Evolutionary conservation across 2,329 filamentous ascomycete species (phyloP).

Genomic region (Pseudovirgaria hyperparasitica): DNA sequence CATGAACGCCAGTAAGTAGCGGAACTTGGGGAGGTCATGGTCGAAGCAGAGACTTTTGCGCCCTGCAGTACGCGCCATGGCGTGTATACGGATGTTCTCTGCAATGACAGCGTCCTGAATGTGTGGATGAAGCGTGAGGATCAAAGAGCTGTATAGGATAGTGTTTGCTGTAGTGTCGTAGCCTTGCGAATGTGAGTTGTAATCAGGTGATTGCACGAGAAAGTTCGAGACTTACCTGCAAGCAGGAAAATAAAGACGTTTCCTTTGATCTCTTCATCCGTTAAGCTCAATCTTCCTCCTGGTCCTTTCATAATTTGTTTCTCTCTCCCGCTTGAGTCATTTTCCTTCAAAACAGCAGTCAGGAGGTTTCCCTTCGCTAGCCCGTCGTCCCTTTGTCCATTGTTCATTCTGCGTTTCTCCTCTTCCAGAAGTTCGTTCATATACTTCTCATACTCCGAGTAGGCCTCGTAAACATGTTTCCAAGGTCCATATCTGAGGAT

Average conservation of each 20-base stretch:
- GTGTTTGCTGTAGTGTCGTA: slow-evolving; percentile 4
- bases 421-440: slow-evolving; percentile 1
- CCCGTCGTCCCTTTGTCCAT: not conserved
- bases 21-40: slow-evolving; percentile 1
- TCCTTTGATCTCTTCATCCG: slow-evolving; percentile 2
- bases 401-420: not conserved
- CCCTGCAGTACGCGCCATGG: not conserved
- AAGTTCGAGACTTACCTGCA: too few species aligned
- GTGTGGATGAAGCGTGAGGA: not conserved
- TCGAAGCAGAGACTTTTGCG: not conserved
- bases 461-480: too few species aligned
- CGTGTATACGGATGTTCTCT: not conserved
- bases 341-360: too few species aligned
- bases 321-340: too few species aligned
- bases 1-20: slow-evolving; percentile 3
- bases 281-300: slow-evolving; percentile 1
- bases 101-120: slow-evolving; percentile 1
- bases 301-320: not conserved
- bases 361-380: too few species aligned
- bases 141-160: slow-evolving; percentile 1
- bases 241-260: slow-evolving; percentile 3
- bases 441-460: slow-evolving; percentile 1
- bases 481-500: too few species aligned
- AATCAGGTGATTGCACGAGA: too few species aligned
- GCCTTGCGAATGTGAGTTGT: too few species aligned